Evolutionary conservation across 2,329 filamentous ascomycete genomes (phyloP), one percentile per base, ranked within the genome.

Genomic region (Myriosclerotinia curreyana): DNA sequence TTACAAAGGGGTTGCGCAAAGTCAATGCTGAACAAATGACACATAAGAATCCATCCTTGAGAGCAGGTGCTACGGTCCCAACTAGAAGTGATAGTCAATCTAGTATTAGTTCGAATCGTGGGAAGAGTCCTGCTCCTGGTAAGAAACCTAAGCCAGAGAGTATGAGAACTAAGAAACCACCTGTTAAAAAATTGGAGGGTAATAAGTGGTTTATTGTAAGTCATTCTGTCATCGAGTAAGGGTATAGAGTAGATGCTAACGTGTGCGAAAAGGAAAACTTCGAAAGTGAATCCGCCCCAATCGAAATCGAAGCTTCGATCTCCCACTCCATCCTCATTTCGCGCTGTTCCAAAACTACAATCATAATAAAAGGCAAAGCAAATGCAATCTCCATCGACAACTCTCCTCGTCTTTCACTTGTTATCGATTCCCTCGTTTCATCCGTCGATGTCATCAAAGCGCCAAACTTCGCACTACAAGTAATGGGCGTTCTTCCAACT

Each of bases 311-410:
- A 61, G 93, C 92, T 14, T 83, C 86, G 68, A 86, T 96, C 74
- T 86, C 87, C 53, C 95, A 99, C 69, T 96, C 92, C 1, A 86
- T 99, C 68, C 86, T 98, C 69, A 95, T 99, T 75, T 92, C 89
- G 73, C 89, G 90, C 71, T 98, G 94, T 83, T 92, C 87, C 78
- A 95, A 95, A 78, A 90, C 90, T 6, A 96, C 93, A 31, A 84
- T 99, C 72, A 90, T 96, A 71, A 81, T 99, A 74, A 89, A 86
- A 74, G 93, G 92, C 77, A 99, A 99, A 79, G 92, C 91, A 65
- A 99, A 99, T 75, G 92, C 95, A n/a, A 90, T 99, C 67, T 94
- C 92, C 6, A 84, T 98, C 70, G 95, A 98, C 79, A 97, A 97
- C 79, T 94, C 89, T 64, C 85, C 83, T 54, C 88, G 91, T 58